Base-by-base conservation (phyloP, 352 stramenopile species). In the Pythium rhizo-oryzae region DNA sequence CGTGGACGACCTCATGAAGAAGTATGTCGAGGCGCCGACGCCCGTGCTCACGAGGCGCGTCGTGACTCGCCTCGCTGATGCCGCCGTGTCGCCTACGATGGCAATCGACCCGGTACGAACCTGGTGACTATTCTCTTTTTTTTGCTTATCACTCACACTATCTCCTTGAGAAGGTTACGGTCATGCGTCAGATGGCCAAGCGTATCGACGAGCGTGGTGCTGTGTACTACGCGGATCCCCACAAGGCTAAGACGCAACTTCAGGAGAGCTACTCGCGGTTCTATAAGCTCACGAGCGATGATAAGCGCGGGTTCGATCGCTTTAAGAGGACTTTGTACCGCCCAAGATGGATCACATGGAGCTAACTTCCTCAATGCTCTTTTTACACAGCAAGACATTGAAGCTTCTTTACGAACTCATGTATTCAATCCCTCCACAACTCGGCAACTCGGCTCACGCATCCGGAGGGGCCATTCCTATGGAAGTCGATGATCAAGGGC, bases 241-340 rank as follows among this genome's bases (percentile, higher is more conserved):
- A 75, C 0, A 65, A 87, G 3, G 76, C 84, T 6, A 85, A 82
- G 16, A 76, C 71, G 35, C 75, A 76, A 15, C 70, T 95, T 3
- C 84, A 95, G n/a, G 84, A 93, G 61, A 72, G 85, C 28, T 95
- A 92, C 70, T 92, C 82, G 43, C 79, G 85, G 24, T 90, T 93
- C 63, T 80, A 91, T 69, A 86, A 88, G 61, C 84, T 91, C 44
- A 87, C 84, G 46, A 83, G 86, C 55, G 71, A 90, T 30, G 80
- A 92, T 63, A 90, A 87, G 71, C 90, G 91, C 62, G 89, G 78
- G 87, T 94, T 69, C 51, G 65, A 15, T 59, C 7, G 3, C 7
- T 35, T 37, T 9, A 15, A 21, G 49, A 24, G 37, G 7, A 18
- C 8, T 11, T 30, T 53, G 46, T 53, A 30, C 52, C 6, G 28